phyloP scores from a whole-genome alignment of 345 rosid species.

The Euphorbia lathyris region DNA sequence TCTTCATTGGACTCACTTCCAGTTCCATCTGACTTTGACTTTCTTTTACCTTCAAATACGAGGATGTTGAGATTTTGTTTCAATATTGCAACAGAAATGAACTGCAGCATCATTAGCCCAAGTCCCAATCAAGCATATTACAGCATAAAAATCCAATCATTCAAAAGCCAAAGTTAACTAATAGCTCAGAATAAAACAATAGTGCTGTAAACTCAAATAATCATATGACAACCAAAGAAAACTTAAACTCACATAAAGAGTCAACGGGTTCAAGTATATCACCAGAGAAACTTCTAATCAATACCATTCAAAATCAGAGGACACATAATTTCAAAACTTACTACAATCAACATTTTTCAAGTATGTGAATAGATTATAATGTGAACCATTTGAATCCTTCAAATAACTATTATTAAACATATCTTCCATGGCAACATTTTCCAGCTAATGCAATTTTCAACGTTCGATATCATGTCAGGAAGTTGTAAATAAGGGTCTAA shows the following conservation, averaged over 20 bases:
- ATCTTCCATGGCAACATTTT: background rate
- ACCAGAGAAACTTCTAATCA: background rate
- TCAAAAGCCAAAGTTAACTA: background rate
- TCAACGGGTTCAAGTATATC: background rate
- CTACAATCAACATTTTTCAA: background rate
- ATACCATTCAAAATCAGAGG: background rate
- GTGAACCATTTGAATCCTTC: background rate
- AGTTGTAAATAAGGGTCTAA: background rate
- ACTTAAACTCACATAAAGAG: background rate
- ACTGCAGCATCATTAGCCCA: background rate
- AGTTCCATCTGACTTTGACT: slow-evolving; percentile 69
- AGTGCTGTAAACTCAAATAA: background rate
- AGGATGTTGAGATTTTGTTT: background rate
- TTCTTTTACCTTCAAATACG: slow-evolving; percentile 53
- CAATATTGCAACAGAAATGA: background rate
- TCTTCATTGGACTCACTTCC: slow-evolving; percentile 69
- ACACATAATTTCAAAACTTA: background rate
- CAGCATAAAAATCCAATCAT: background rate
- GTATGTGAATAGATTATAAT: background rate
- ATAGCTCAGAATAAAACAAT: background rate
- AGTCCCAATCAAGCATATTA: background rate
- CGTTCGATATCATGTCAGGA: background rate
- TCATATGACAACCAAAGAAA: background rate
- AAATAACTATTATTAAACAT: background rate
- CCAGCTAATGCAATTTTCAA: background rate